Evolutionary conservation across 2,329 filamentous ascomycete genomes (phyloP), one percentile per base, ranked within the genome.

Genomic region (Trichoderma hamatum): DNA sequence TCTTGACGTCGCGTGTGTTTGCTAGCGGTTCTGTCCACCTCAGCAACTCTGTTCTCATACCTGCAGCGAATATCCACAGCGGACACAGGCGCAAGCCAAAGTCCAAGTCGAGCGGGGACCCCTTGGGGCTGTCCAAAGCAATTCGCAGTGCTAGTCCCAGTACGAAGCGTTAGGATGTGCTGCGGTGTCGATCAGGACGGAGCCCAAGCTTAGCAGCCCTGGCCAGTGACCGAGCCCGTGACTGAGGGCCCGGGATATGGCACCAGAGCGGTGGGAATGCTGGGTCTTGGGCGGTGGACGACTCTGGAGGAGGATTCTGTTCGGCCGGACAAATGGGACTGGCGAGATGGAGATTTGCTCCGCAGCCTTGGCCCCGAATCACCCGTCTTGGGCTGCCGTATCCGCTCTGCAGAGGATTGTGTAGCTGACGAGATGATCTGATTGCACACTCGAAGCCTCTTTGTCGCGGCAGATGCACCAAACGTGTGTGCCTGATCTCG

Each of bases 171-270:
- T n/a, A 46, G 24, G 24, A 32, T 32, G 52, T 49, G 51, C 67
- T 69, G 67, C 60, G 65, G 67, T 69, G 67, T 69, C 67, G 67
- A 69, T 69, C 67, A 58, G 52, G 46, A 63, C 67, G 59, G 60
- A 62, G 59, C 59, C 19, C 43, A 43, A 19, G 36, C 67, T 59
- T 32, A 19, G 36, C 21, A 24, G 60, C 39, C 63, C 63, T 62
- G 34, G 66, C 26, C 66, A 49, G 56, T 49, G 46, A 52, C 67
- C 36, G 60, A 62, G 59, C 59, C 43, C 43, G 51, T 56, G 39
- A 28, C 24, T 32, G 32, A 32, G 55, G 43, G 61, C 14, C 46
- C 49, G 21, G 55, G 64, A 67, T 58, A 59, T 46, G 39, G 54
- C 54, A 46, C 54, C 64, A 52, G 64, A 54, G 54, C 54, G 55